Conservation (phyloP, 139 green algal species). For the Coelastrella sp. region DNA sequence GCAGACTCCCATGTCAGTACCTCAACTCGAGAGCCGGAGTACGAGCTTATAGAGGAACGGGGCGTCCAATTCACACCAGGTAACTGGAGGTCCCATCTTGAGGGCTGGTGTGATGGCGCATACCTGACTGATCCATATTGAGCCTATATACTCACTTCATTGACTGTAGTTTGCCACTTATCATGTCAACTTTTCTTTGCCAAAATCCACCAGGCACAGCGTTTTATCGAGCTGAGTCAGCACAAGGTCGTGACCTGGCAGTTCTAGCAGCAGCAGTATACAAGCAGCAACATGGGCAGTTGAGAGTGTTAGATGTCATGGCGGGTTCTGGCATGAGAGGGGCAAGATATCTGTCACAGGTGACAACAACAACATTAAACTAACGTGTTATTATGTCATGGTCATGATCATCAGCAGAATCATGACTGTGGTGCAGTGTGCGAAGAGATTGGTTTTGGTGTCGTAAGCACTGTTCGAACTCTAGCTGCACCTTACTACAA, state of each 20-base stretch:
- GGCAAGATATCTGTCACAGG: constrained; percentile 68
- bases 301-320: constrained; percentile 77
- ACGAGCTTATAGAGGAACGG: constrained; percentile 20
- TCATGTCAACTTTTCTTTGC: not conserved
- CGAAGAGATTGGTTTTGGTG: no score
- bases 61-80: constrained; percentile 43
- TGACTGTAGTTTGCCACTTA: not conserved
- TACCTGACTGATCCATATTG: no score
- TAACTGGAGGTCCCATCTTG: no score
- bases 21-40: no score
- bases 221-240: constrained; percentile 76
- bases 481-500: no score
- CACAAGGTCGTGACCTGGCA: constrained; percentile 67
- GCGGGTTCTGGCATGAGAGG: constrained; percentile 67
- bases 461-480: no score
- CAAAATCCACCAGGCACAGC: constrained; percentile 35
- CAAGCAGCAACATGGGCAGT: constrained; percentile 13
- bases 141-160: no score
- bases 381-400: not conserved
- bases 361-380: not conserved
- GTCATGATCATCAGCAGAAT: not conserved
- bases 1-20: no score
- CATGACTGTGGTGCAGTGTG: no score
- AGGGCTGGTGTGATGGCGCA: no score
- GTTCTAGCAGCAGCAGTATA: constrained; percentile 68